These are phyloP conservation scores for Thermomucor indicae-seudaticae DNA, from an alignment of 371 early-diverging fungal genomes.

Conservation along the genomic window DNA sequence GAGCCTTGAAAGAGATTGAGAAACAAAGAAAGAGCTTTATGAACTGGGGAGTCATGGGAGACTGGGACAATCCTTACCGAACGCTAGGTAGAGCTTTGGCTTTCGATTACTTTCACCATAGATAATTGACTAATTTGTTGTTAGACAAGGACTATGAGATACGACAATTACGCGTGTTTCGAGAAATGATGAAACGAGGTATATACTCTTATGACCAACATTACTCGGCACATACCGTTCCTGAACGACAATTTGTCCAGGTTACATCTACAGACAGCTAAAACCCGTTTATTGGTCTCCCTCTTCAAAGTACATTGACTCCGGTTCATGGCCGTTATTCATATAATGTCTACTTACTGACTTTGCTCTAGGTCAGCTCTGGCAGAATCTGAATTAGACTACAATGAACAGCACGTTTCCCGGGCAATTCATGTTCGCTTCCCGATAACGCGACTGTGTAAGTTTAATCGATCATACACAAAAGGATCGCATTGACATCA, in stretches of 20 bases:
- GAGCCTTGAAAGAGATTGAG: slow-evolving; percentile 66
- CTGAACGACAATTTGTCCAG: too few relatives aligned
- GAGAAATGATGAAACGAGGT: slow-evolving; percentile 71
- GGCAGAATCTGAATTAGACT: slow-evolving; percentile 92
- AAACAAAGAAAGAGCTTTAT: slow-evolving; percentile 65
- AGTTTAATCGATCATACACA: slow-evolving; percentile 5
- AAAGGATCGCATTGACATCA: not conserved
- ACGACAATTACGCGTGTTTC: slow-evolving; percentile 73
- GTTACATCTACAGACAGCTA: slow-evolving; percentile 71
- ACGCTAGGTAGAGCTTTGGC: slow-evolving; percentile 55
- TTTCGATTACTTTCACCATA: not conserved
- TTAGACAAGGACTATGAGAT: slow-evolving; percentile 72
- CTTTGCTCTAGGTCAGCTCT: slow-evolving; percentile 66
- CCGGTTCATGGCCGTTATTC: not conserved
- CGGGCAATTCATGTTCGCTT: slow-evolving; percentile 74
- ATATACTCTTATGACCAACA: slow-evolving; percentile 1
- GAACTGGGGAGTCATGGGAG: slow-evolving; percentile 81
- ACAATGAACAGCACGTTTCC: slow-evolving; percentile 79
- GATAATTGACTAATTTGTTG: not conserved
- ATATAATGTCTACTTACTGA: not conserved
- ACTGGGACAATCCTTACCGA: slow-evolving; percentile 79
- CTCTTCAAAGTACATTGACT: slow-evolving; percentile 51
- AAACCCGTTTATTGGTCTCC: slow-evolving; percentile 94
- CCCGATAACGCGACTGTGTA: slow-evolving; percentile 38
- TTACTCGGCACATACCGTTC: too few relatives aligned